These are phyloP conservation scores for Blastobotrys arbuscula DNA, from an alignment of 1,139 yeast genomes.

Conservation along the genomic window DNA sequence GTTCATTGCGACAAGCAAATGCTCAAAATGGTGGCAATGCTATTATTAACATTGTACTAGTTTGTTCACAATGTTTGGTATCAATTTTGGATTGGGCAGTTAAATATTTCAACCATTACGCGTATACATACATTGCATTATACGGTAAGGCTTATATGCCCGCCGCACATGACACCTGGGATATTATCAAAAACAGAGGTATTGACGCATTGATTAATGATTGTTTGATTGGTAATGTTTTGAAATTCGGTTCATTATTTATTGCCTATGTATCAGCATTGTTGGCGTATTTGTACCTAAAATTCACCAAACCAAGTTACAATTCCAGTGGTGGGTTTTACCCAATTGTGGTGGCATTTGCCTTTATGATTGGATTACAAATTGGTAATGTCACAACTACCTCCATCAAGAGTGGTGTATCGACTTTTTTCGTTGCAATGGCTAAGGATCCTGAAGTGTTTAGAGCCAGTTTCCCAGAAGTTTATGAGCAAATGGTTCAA, in stretches of 20 bases:
- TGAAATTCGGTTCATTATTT: slow-evolving; percentile 65
- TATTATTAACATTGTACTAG: slow-evolving; percentile 48
- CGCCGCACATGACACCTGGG: slow-evolving; percentile 80
- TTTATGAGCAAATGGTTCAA: slow-evolving; percentile 64
- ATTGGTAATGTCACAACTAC: slow-evolving; percentile 67
- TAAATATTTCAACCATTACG: slow-evolving; percentile 83
- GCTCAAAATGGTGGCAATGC: slow-evolving; percentile 43
- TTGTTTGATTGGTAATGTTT: slow-evolving; percentile 69
- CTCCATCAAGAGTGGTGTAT: slow-evolving; percentile 73
- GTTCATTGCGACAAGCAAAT: slow-evolving; percentile 42
- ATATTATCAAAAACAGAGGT: slow-evolving; percentile 71
- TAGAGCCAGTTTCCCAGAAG: slow-evolving; percentile 67
- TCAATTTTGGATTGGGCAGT: slow-evolving; percentile 73
- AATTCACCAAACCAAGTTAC: slow-evolving; percentile 66
- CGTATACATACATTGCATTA: slow-evolving; percentile 80
- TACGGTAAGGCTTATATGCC: slow-evolving; percentile 74
- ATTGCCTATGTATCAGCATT: slow-evolving; percentile 66
- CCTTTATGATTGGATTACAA: slow-evolving; percentile 73
- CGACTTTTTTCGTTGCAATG: slow-evolving; percentile 81
- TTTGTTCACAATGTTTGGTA: slow-evolving; percentile 55
- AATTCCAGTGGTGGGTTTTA: slow-evolving; percentile 61
- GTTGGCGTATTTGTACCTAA: slow-evolving; percentile 64
- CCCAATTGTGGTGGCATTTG: slow-evolving; percentile 73
- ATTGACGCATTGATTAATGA: slow-evolving; percentile 84
- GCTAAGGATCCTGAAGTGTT: slow-evolving; percentile 86